Percentiles rank a stretch among this genome's conserved stretches.
phyloP scores from a whole-genome alignment of 2,329 filamentous ascomycete species.

The Diaporthe citrichinensis region DNA sequence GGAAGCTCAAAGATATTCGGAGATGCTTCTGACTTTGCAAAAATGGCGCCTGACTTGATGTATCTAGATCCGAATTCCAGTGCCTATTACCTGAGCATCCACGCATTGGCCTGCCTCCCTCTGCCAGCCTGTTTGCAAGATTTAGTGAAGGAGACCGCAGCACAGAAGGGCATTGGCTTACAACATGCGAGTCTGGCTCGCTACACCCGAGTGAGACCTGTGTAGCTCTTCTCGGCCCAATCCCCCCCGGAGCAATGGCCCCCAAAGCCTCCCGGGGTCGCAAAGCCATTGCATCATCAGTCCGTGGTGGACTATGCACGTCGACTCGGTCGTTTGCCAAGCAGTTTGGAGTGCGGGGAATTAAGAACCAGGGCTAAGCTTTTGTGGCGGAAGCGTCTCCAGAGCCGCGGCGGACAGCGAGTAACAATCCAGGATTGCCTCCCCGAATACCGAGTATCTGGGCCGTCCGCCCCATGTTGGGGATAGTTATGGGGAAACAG shows the following conservation, averaged over 20 bases:
- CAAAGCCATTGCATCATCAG: conserved; percentile 4
- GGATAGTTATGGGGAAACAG: background rate
- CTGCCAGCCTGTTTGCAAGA: background rate
- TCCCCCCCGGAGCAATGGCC: background rate
- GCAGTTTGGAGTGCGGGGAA: conserved; percentile 25
- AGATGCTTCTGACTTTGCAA: no score
- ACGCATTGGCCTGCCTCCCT: background rate
- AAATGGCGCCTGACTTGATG: background rate
- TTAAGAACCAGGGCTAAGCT: conserved; percentile 18
- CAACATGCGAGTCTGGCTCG: background rate
- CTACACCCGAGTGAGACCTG: background rate
- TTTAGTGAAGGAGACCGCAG: background rate
- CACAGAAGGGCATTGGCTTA: background rate
- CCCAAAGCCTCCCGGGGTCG: background rate
- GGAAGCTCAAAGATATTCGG: no score
- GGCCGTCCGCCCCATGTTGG: conserved; percentile 5
- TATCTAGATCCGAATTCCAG: background rate
- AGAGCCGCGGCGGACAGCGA: conserved; percentile 20
- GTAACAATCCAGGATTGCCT: conserved; percentile 7
- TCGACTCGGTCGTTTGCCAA: background rate
- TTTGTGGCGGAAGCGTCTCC: conserved; percentile 12
- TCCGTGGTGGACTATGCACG: background rate
- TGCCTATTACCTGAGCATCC: background rate
- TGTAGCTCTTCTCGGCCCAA: background rate
- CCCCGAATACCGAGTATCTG: conserved; percentile 20